These are phyloP conservation scores for Areca catechu DNA, from an alignment of 176 grass and related monocot genomes.

Conservation along the genomic window DNA sequence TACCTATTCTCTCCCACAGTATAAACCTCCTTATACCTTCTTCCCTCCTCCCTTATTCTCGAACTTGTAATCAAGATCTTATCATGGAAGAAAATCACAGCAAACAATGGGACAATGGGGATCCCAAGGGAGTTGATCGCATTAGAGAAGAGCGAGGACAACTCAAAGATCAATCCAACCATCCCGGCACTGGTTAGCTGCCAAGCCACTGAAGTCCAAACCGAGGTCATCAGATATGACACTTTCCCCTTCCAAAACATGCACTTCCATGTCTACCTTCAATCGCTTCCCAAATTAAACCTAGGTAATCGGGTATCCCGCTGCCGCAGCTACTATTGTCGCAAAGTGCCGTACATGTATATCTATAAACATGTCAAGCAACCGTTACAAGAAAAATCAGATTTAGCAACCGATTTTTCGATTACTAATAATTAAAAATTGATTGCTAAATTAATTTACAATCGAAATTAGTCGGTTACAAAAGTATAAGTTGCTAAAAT, in stretches of 20 bases:
- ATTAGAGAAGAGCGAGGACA: constrained; percentile 89
- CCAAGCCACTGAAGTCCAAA: constrained; percentile 46
- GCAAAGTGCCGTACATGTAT: constrained; percentile 29
- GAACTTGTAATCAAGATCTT: constrained; percentile 39
- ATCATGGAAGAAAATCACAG: constrained; percentile 66
- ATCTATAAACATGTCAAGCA: neutral
- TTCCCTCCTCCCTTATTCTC: constrained; percentile 9
- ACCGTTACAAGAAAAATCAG: no score
- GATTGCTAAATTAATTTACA: no score
- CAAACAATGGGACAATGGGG: constrained; percentile 49
- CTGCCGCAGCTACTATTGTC: constrained; percentile 30
- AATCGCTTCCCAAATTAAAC: constrained; percentile 43
- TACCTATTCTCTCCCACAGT: no score
- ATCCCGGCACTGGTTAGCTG: constrained; percentile 55
- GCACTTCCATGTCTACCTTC: constrained; percentile 33
- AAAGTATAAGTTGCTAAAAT: no score
- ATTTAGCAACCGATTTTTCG: no score
- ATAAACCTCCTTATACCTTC: no score
- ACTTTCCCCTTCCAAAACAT: constrained; percentile 44
- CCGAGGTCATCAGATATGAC: constrained; percentile 59
- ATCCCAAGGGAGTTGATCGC: constrained; percentile 52
- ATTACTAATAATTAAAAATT: no score
- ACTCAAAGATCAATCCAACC: constrained; percentile 46
- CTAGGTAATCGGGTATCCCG: constrained; percentile 43
- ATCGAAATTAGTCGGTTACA: no score